phyloP scores from a whole-genome alignment of 2,329 filamentous ascomycete species.

The Phaeosphaeria sp. region DNA sequence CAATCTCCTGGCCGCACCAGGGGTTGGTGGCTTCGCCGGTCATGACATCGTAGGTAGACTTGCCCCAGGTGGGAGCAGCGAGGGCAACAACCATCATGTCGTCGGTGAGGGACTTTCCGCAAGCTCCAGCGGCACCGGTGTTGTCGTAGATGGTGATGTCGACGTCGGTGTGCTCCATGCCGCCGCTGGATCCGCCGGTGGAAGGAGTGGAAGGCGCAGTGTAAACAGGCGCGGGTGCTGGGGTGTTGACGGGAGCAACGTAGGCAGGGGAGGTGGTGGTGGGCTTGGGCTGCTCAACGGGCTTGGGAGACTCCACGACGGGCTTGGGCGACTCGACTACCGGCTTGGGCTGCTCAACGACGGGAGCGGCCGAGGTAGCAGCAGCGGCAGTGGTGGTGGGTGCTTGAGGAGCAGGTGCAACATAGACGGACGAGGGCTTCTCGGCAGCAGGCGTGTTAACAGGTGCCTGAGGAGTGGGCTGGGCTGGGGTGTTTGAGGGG shows the following conservation, averaged over 20 bases:
- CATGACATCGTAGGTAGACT: slow-evolving; percentile 36
- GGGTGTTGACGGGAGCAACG: slow-evolving; percentile 15
- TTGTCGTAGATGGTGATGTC: slow-evolving; percentile 47
- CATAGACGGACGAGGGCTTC: slow-evolving; percentile 9
- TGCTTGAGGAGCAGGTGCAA: slow-evolving; percentile 8
- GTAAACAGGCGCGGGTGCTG: slow-evolving; percentile 7
- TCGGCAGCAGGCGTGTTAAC: slow-evolving; percentile 13
- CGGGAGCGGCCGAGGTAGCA: neutral
- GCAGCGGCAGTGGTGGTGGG: neutral
- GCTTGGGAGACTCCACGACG: slow-evolving; percentile 3
- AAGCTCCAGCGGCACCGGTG: slow-evolving; percentile 36
- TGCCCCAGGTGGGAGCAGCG: slow-evolving; percentile 33
- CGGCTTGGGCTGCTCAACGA: slow-evolving; percentile 11
- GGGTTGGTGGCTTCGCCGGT: slow-evolving; percentile 42
- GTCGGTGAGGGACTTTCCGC: slow-evolving; percentile 35
- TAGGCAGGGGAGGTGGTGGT: slow-evolving; percentile 8
- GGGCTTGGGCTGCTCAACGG: slow-evolving; percentile 10
- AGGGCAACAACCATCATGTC: slow-evolving; percentile 38
- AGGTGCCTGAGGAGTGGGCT: slow-evolving; percentile 18
- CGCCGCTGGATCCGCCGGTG: slow-evolving; percentile 10
- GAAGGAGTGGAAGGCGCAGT: slow-evolving; percentile 6
- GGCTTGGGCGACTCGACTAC: slow-evolving; percentile 16
- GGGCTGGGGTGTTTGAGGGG: slow-evolving; percentile 20
- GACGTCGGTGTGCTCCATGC: slow-evolving; percentile 19
- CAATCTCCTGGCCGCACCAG: slow-evolving; percentile 44